These are phyloP conservation scores for Globisporangium sylvaticum DNA, from an alignment of 352 stramenopile genomes.

Conservation along the genomic window DNA sequence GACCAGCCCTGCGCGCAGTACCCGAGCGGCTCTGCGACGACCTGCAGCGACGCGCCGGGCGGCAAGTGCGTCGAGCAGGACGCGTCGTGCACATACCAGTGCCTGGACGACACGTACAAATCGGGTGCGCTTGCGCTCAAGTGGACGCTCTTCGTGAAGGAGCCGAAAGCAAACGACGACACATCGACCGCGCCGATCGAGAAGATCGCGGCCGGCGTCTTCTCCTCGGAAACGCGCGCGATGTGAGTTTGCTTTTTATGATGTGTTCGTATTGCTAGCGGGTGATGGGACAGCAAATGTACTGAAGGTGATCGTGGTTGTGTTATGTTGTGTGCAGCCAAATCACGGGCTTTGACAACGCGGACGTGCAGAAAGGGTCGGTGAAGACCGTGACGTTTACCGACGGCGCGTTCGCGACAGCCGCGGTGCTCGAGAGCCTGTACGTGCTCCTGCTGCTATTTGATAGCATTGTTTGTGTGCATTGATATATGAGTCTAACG, in stretches of 20 bases:
- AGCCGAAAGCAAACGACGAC: slow-evolving; percentile 24
- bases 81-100: slow-evolving; percentile 63
- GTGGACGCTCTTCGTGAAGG: slow-evolving; percentile 74
- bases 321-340: slow-evolving; percentile 33
- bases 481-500: not conserved
- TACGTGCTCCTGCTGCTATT: slow-evolving; percentile 22
- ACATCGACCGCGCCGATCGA: slow-evolving; percentile 56
- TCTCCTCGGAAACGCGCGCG: slow-evolving; percentile 34
- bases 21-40: slow-evolving; percentile 19
- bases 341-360: slow-evolving; percentile 64
- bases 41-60: slow-evolving; percentile 41
- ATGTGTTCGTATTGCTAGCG: not conserved
- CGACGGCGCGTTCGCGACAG: slow-evolving; percentile 39
- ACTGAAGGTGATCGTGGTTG: slow-evolving; percentile 4
- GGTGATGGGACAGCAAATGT: not conserved
- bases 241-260: slow-evolving; percentile 33
- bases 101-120: slow-evolving; percentile 51
- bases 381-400: slow-evolving; percentile 50
- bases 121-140: slow-evolving; percentile 23
- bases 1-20: slow-evolving; percentile 68
- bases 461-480: too few relatives aligned
- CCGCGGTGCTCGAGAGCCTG: slow-evolving; percentile 36
- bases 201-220: slow-evolving; percentile 32
- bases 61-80: slow-evolving; percentile 48
- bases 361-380: slow-evolving; percentile 51